Base-by-base conservation (phyloP, 176 grass and related monocot genomes). In the Cenchrus purpureus region DNA sequence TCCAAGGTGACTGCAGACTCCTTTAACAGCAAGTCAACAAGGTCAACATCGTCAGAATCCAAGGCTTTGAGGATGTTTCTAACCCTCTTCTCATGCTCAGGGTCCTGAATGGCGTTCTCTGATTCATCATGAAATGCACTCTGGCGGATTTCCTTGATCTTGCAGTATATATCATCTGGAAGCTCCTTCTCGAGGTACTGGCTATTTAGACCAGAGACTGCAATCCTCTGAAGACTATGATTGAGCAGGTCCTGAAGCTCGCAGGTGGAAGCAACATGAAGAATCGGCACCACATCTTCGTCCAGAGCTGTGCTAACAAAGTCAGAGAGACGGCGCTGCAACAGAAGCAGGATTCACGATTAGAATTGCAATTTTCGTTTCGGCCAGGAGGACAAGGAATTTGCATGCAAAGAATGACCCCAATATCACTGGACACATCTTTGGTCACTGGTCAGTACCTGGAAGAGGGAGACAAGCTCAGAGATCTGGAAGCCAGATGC, bases 381-480 rank as follows among this genome's bases (percentile, higher is more conserved):
- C 6, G 12, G n/a, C 46, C 48, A 81, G 59, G 50, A 75, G 12
- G 12, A 68, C 25, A 8, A 50, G 54, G 20, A 43, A 29, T 74
- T 83, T 65, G 86, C 34, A 79, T 71, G 66, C 10, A 59, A 20
- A 20, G 6, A 53, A 52, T 53, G 12, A 51, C 51, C 8, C 12
- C 25, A 73, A 40, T 25, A 10, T 8, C 15, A 64, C 10, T 12
- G 60, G 17, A 3, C 28, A 25, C 50, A 44, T 56, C 19, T 19
- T 69, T 42, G 59, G 22, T 79, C 16, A 37, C 1, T 49, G 70
- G 10, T 10, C 45, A 43, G 64, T 79, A 91, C 89, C 90, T 92
- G 93, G 66, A 90, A 91, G 48, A 95, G 86, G 14, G 90, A 95
- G 77, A 92, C 49, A 12, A 95, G 86, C 86, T 95, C 93, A 17